Base-by-base conservation (phyloP, 495 filamentous ascomycete species). In the Cladorrhinum samala region DNA sequence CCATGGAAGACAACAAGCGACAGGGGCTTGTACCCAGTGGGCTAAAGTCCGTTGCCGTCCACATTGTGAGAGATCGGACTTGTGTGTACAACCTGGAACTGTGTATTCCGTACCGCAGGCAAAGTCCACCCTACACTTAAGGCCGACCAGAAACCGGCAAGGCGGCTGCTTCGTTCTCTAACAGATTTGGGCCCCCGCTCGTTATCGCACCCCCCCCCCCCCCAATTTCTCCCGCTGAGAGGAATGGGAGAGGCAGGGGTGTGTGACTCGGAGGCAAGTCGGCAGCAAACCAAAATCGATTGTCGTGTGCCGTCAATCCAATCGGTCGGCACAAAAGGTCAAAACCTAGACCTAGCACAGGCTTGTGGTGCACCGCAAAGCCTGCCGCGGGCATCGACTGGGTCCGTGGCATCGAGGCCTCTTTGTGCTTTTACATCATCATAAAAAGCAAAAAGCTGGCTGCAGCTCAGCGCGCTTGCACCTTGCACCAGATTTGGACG, bases 1-100 rank as follows among this genome's bases (percentile, higher is more conserved):
- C 58, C 53, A 49, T 59, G 46, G 58, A 61, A 61, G 58, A 21
- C 52, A 50, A 40, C 18, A 50, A 52, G 40, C 43, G 53, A 27
- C 50, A 54, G 49, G 54, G 56, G 52, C 24, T n/a, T n/a, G 17
- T 40, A 38, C 41, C 43, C 40, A 40, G 52, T n/a, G 52, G 49
- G 46, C 45, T 45, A 52, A 59, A 48, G 14, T 50, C 46, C 30
- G 39, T 41, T 49, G 45, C 41, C 39, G 51, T 6, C 39, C 11
- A 14, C 39, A 17, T 5, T n/a, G n/a, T n/a, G n/a, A 47, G 45
- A 47, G 45, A 33, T 23, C n/a, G 21, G 45, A 27, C 11, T 16
- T 25, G 5, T 25, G 18, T 23, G 51, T 51, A 23, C 49, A 41
- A 14, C 38, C 16, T 33, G 11, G n/a, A n/a, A n/a, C n/a, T 33